phyloP scores from a whole-genome alignment of 1,284 basidiomycete genomes.

The Exsudoporus floridanus region DNA sequence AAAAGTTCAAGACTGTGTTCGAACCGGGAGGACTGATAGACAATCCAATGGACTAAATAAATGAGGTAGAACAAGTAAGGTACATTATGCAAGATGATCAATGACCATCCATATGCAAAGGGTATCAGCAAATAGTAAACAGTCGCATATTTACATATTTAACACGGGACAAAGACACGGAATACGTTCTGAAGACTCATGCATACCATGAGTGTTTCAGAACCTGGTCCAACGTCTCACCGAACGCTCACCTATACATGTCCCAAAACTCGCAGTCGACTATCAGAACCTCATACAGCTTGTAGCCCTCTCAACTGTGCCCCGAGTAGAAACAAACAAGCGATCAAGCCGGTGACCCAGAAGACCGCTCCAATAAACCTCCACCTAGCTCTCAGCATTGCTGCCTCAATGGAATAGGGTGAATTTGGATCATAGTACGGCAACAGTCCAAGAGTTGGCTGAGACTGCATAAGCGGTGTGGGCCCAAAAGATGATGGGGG shows the following conservation, averaged over 20 bases:
- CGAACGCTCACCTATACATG: not conserved
- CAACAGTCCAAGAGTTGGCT: conserved; percentile 32
- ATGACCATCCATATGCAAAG: not conserved
- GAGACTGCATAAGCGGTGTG: conserved; percentile 41
- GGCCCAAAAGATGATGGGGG: conserved; percentile 37
- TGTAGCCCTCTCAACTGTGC: conserved; percentile 6
- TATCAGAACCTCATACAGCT: not conserved
- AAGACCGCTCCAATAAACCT: conserved; percentile 45
- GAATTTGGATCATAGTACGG: conserved; percentile 52
- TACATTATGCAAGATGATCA: not conserved
- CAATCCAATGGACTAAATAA: not conserved
- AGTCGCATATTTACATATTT: not conserved
- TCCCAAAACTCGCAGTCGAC: not conserved
- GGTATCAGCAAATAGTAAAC: not conserved
- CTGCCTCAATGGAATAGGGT: conserved; percentile 43
- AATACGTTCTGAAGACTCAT: not conserved
- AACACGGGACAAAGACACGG: not conserved
- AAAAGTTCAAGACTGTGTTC: not conserved
- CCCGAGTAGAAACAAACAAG: conserved; percentile 22
- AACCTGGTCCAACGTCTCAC: not conserved
- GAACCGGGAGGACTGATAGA: not conserved
- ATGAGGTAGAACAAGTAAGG: not conserved
- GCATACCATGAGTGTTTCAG: not conserved
- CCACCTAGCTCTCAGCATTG: conserved; percentile 43
- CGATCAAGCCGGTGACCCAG: conserved; percentile 43